Evolutionary conservation across 768 basidiomycete genomes (phyloP).

Genomic region (Leccinum subtestaceum): DNA sequence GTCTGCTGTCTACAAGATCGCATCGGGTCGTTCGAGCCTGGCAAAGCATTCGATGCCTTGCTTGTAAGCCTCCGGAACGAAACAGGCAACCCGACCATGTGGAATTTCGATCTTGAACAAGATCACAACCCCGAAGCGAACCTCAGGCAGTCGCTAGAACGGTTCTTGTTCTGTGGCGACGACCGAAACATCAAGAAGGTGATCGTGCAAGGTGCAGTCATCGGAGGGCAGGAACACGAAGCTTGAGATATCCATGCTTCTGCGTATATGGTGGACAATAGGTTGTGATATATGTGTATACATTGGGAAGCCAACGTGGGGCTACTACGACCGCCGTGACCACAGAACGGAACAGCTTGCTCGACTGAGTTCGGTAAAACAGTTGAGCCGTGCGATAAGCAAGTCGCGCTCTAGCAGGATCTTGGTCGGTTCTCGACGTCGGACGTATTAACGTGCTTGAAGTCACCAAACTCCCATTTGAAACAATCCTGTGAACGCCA

Average conservation of each 20-base stretch:
- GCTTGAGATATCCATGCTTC: constrained; percentile 4
- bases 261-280: constrained; percentile 7
- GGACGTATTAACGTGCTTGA: constrained; percentile 24
- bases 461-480: constrained; percentile 71
- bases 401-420: neutral
- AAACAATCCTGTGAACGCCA: constrained; percentile 59
- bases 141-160: constrained; percentile 65
- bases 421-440: neutral
- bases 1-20: constrained; percentile 68
- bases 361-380: neutral
- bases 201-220: constrained; percentile 75
- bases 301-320: neutral
- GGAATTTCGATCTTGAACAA: constrained; percentile 41
- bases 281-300: neutral
- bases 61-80: constrained; percentile 57
- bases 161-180: constrained; percentile 85
- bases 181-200: constrained; percentile 80
- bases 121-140: constrained; percentile 32
- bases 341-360: neutral
- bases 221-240: constrained; percentile 63
- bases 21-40: constrained; percentile 73
- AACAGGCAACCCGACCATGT: constrained; percentile 55
- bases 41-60: constrained; percentile 91
- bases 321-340: constrained; percentile 1
- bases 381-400: constrained; percentile 4